phyloP scores from a whole-genome alignment of 176 grass and related monocot genomes.

The Avena eriantha region DNA sequence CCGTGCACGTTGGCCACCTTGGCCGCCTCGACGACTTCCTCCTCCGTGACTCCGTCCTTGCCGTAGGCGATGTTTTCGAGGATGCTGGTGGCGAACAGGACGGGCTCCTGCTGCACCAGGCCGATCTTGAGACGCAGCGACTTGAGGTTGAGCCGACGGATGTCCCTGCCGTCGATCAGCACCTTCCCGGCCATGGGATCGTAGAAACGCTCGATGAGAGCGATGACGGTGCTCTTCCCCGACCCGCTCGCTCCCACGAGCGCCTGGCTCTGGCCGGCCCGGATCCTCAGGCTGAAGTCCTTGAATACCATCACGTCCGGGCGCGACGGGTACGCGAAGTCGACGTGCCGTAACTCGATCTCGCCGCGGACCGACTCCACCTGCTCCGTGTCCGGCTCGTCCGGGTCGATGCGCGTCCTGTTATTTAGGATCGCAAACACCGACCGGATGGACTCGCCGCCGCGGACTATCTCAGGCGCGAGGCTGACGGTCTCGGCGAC shows the following conservation, averaged over 20 bases:
- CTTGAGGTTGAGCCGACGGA: conserved; percentile 69
- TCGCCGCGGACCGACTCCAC: conserved; percentile 65
- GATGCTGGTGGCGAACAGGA: conserved; percentile 78
- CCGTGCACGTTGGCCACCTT: conserved; percentile 80
- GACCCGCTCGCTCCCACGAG: conserved; percentile 79
- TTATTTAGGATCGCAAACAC: conserved; percentile 77
- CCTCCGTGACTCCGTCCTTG: conserved; percentile 66
- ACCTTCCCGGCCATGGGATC: conserved; percentile 87
- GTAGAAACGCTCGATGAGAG: conserved; percentile 82
- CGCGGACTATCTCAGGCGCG: conserved; percentile 79
- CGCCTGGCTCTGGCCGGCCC: conserved; percentile 69
- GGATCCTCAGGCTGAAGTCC: conserved; percentile 70
- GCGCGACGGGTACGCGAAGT: conserved; percentile 80
- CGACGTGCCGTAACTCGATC: conserved; percentile 75
- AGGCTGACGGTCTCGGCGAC: conserved; percentile 92
- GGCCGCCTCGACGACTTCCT: conserved; percentile 69
- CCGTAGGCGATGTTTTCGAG: conserved; percentile 91
- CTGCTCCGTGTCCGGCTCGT: conserved; percentile 72
- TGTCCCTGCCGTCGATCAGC: conserved; percentile 80
- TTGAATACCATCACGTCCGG: conserved; percentile 81
- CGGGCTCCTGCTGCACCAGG: conserved; percentile 89
- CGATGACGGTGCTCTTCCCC: conserved; percentile 74
- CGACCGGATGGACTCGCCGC: conserved; percentile 87
- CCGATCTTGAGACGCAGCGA: conserved; percentile 71
- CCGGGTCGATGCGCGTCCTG: conserved; percentile 67